A percentile compares a stretch with the other conserved stretches of the same genome.
Evolutionary conservation across 2,329 filamentous ascomycete species (phyloP).

Genomic region (Colletotrichum endophyticum): DNA sequence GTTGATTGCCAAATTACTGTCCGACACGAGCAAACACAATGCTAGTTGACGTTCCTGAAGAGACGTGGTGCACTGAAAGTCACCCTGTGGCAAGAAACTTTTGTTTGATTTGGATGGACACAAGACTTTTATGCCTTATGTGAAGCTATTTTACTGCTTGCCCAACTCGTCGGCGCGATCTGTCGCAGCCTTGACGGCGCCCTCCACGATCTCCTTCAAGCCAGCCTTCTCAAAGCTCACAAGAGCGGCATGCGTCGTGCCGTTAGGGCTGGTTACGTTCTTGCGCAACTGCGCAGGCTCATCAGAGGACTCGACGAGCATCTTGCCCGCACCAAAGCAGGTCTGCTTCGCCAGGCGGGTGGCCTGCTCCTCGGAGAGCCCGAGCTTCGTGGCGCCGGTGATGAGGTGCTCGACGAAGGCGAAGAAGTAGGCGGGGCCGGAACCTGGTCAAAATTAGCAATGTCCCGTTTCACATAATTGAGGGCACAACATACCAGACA

Average conservation of each 20-base stretch:
- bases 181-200: conserved; percentile 50
- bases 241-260: conserved; percentile 54
- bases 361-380: conserved; percentile 53
- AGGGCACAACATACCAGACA: conserved; percentile 44
- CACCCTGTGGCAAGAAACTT: not conserved
- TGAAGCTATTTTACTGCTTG: not conserved
- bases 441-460: conserved; percentile 36
- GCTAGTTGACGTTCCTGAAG: too few relatives aligned
- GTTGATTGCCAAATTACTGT: too few relatives aligned
- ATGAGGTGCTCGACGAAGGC: conserved; percentile 57
- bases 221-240: conserved; percentile 51
- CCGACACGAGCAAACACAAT: too few relatives aligned
- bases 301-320: conserved; percentile 52
- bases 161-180: conserved; percentile 43
- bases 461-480: not conserved
- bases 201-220: conserved; percentile 46
- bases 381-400: conserved; percentile 45
- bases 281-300: conserved; percentile 50
- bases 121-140: not conserved
- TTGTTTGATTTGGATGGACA: not conserved
- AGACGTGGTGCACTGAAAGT: not conserved
- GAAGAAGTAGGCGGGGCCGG: conserved; percentile 59
- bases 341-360: conserved; percentile 54
- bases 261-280: conserved; percentile 59
- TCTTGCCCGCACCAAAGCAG: conserved; percentile 55